Conservation (phyloP, 1,284 basidiomycete species). For the Irpex sp. region DNA sequence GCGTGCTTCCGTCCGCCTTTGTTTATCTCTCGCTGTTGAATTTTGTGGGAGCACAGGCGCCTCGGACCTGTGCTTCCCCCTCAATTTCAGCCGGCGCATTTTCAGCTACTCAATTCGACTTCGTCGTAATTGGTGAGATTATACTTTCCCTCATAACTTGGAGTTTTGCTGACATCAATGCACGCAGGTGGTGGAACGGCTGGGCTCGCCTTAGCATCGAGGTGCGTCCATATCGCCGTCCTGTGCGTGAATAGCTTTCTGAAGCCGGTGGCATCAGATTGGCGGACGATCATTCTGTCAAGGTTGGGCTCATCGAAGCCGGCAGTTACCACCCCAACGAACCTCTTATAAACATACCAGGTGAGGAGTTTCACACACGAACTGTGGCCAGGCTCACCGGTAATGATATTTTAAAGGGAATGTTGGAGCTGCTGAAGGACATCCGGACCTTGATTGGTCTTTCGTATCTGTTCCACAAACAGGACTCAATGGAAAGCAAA, state of each 20-base stretch:
- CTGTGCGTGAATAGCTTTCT: neutral
- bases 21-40: neutral
- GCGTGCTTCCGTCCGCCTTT: neutral
- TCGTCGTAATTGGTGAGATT: neutral
- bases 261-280: neutral
- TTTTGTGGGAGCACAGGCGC: neutral
- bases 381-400: too few relatives aligned
- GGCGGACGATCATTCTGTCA: slow-evolving; percentile 12
- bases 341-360: slow-evolving; percentile 14
- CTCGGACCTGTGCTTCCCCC: neutral
- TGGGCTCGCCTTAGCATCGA: neutral
- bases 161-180: neutral
- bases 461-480: slow-evolving; percentile 14
- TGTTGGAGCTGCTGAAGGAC: slow-evolving; percentile 11
- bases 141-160: neutral
- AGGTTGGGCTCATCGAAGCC: slow-evolving; percentile 18
- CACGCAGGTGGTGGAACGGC: neutral
- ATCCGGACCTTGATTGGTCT: slow-evolving; percentile 16
- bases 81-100: neutral
- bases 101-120: neutral
- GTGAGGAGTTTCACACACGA: neutral
- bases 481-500: slow-evolving; percentile 4
- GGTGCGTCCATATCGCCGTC: neutral
- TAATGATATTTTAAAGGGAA: neutral
- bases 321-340: slow-evolving; percentile 14